Base-by-base conservation (phyloP, 2,329 filamentous ascomycete species). In the Xylariomycetidae sp. region DNA sequence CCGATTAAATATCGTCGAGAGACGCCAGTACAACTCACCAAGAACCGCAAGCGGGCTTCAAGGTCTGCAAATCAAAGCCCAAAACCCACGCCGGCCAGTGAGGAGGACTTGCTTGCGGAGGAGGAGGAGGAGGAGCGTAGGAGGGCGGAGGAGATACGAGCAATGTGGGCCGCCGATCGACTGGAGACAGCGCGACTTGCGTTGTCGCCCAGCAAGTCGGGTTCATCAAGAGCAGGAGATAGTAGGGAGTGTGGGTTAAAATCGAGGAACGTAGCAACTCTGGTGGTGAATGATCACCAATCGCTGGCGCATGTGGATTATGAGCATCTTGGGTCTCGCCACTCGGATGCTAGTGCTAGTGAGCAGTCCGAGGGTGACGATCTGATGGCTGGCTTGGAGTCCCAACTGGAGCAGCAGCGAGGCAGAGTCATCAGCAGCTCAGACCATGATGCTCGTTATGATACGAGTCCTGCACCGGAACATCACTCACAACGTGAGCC, bases 111-210 rank as follows among this genome's bases (percentile, higher is more conserved):
- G 18, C 34, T 44, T 22, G 42, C 46, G 5, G 54, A 56, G 30
- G 49, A 54, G 25, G 54, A 56, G 30, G 49, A 54, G 25, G 43
- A 51, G 31, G 43, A 48, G 25, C 50, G 48, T 17, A 51, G 44
- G 3, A 48, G 56, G 37, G 54, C 53, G 26, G 46, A 54, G 15
- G 48, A 48, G 27, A 55, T 54, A 14, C 53, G 48, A 10, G 50
- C 49, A n/a, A 58, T 57, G 54, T 57, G 56, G 55, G 52, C 52
- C 14, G 48, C 53, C 16, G 48, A 56, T 14, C 49, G 51, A 18
- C 40, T 25, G 12, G 48, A 50, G 10, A 32, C 49, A 8, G 48
- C 51, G 2, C 47, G 50, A 4, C 28, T 48, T 34, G 41, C 53
- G 46, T 61, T 40, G 38, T 54, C 39, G 31, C 8, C 8, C n/a